Base-by-base conservation (phyloP, 2,329 filamentous ascomycete species). In the Cercospora berteroae region DNA sequence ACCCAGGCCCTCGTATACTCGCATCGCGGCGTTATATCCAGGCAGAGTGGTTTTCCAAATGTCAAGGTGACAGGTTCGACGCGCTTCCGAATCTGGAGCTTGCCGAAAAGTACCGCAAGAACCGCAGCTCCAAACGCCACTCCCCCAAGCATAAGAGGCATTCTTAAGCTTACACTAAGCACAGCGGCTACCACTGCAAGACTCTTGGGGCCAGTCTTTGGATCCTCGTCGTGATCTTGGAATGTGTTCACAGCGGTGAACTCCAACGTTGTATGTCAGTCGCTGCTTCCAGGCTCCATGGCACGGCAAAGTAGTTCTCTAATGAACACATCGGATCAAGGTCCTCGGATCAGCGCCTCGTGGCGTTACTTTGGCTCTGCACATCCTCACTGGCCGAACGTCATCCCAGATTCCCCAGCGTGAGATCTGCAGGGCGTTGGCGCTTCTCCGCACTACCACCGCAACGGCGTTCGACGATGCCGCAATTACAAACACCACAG, bases 91-190 rank as follows among this genome's bases (percentile, higher is more conserved):
- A 56, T 56, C 20, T 29, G 52, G 50, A 44, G n/a, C 52, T 58
- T 64, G 61, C 61, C 61, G 61, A 64, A 31, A 31, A 64, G 23
- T 64, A 36, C 61, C 61, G 61, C 61, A 57, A 64, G 27, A 56
- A 64, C 61, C 52, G 61, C 50, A 44, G 13, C 23, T 33, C 12
- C 4, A 9, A 27, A 57, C 61, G 61, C 50, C 61, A 63, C 61
- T 44, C 18, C 50, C 29, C 33, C 50, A 58, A 58, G 50, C 60
- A 52, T 27, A 13, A 27, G 60, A 63, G 50, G 60, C 44, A 10
- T 29, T 7, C 16, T 63, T 55, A 56, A 55, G 60, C 60, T 55
- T 63, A 55, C 25, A 56, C 60, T 56, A 55, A 63, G 44, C 60
- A 56, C n/a, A 42, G 48, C 55, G 52, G 52, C 29, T 8, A n/a